Base-by-base conservation (phyloP, 805 yeast species). In the Starmerella kuoi region DNA sequence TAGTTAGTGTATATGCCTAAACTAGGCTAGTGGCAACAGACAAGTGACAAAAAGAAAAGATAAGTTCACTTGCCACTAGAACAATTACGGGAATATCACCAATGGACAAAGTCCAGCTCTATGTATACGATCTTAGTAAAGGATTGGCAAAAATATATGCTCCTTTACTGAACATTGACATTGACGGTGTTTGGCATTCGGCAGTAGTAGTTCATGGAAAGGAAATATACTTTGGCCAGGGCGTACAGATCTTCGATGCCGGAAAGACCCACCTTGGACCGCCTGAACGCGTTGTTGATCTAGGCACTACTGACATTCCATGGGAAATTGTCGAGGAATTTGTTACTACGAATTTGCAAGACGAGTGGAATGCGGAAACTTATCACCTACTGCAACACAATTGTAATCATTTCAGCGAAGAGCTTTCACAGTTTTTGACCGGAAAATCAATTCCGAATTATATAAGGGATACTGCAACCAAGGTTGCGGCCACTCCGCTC, bases 131-230 rank as follows among this genome's bases (percentile, higher is more conserved):
- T 50, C 65, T 77, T 18, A 73, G 81, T 1, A 67, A 63, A 24
- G 84, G 84, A 0, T 55, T 77, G 46, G 85, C 85, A 4, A 34
- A 33, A 6, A 24, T 38, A 6, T 47, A 44, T 34, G 63, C 68
- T 9, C 51, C 63, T 18, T 63, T 70, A 50, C 52, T 77, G 7
- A 84, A 83, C 17, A 48, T 55, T 37, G 62, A 56, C 6, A 55
- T 74, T 7, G 81, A 77, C 23, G 85, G 83, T 12, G 68, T 77
- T 5, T 79, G 77, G 65, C 85, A 77, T 56, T 77, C 83, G 1
- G 67, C 75, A 2, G 58, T 65, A 6, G 70, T 76, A 1, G 75
- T 74, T 9, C 65, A 71, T 17, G 64, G 67, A 49, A 69, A 66
- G n/a, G 85, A 77, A 51, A 65, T 69, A 48, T 77, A 68, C 52